Evolutionary conservation across 2,329 filamentous ascomycete genomes (phyloP), one percentile per base, ranked within the genome.

Genomic region (Pleomassaria siparia): DNA sequence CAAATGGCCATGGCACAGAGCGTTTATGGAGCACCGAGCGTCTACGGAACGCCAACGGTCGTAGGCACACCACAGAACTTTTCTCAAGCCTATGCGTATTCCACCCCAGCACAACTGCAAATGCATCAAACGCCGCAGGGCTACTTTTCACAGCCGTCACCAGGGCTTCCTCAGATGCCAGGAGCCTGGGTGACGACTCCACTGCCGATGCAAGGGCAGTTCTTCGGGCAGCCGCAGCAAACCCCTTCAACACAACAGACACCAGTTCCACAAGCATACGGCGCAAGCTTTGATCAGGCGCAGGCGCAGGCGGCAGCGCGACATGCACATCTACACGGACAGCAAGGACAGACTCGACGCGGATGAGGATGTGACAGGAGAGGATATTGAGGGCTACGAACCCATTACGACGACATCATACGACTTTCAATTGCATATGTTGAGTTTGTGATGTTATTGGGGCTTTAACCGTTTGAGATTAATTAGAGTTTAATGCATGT

Each of bases 61-160:
- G 66, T 65, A 57, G 63, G 55, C 11, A 58, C 56, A 11, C 46
- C 44, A 10, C 43, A 45, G 39, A 43, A 33, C n/a, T 46, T 42
- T 25, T 37, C 41, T 18, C 49, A 30, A 22, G 43, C 40, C 1
- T 44, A 55, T 58, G 63, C 59, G 7, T 70, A 62, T 42, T 62
- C 66, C 1, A 62, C 50, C 13, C 64, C 64, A 9, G 53, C 43
- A 2, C 59, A 60, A 49, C 58, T 60, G 36, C 64, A 63, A 11
- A 60, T 60, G 58, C 66, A 65, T 40, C 53, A 60, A 26, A 60
- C 66, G 21, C 65, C 65, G 46, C 63, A 58, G 42, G 43, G 54
- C 10, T 53, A 54, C 37, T 54, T 52, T 26, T 49, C 51, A 12
- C 46, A 25, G 20, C 45, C 43, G 25, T 56, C 61, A 3, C 63